phyloP scores from a whole-genome alignment of 805 yeast genomes.

The Nadsonia fulvescens region DNA sequence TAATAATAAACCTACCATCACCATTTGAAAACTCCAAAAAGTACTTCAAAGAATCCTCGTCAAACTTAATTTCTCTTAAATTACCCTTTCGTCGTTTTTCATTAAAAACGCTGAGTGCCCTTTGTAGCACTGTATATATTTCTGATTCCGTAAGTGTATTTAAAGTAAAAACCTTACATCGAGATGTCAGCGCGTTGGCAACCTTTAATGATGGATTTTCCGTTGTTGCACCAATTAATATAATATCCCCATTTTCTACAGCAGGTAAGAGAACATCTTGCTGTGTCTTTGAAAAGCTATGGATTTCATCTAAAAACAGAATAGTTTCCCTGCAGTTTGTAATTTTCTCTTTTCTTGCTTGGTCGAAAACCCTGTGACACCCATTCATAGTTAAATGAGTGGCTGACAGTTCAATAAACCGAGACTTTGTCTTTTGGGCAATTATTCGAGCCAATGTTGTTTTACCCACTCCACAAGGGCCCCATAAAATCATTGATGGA shows the following conservation, averaged over 20 bases:
- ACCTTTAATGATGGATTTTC: slow-evolving; percentile 81
- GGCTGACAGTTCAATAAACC: slow-evolving; percentile 72
- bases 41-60: slow-evolving; percentile 42
- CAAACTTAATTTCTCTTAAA: slow-evolving; percentile 32
- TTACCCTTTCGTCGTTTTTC: slow-evolving; percentile 35
- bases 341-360: slow-evolving; percentile 27
- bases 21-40: slow-evolving; percentile 65
- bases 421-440: slow-evolving; percentile 22
- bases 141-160: slow-evolving; percentile 33
- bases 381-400: slow-evolving; percentile 55
- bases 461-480: slow-evolving; percentile 89
- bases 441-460: slow-evolving; percentile 69
- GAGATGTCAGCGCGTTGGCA: slow-evolving; percentile 62
- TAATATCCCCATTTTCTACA: slow-evolving; percentile 68
- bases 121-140: slow-evolving; percentile 30
- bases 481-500: slow-evolving; percentile 84
- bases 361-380: slow-evolving; percentile 41
- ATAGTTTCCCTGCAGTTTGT: slow-evolving; percentile 39
- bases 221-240: slow-evolving; percentile 81
- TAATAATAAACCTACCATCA: slow-evolving; percentile 72
- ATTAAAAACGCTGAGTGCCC: slow-evolving; percentile 44
- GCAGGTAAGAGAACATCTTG: slow-evolving; percentile 76
- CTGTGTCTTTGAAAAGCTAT: slow-evolving; percentile 68
- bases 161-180: slow-evolving; percentile 68
- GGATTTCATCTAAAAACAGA: slow-evolving; percentile 83